Percentiles rank a stretch among this genome's conserved stretches.
Conservation (phyloP, 352 stramenopile species). For the Thalassiosira livingstoniorum region DNA sequence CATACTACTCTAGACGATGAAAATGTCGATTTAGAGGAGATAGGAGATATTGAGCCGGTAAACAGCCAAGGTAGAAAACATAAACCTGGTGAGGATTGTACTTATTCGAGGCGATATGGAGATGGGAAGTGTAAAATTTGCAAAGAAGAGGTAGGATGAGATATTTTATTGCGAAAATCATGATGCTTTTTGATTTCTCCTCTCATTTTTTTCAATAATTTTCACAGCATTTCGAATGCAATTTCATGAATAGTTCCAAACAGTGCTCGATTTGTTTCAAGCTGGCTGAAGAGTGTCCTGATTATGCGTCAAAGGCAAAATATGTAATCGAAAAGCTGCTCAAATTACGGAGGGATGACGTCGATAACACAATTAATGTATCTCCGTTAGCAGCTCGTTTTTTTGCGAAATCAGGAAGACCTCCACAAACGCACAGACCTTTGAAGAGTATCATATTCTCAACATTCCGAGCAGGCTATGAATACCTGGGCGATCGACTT, state of each 20-base stretch:
- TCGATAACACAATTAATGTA: slow-evolving; percentile 38
- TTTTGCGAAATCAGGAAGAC: slow-evolving; percentile 31
- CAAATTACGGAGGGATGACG: slow-evolving; percentile 29
- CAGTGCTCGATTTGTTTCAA: slow-evolving; percentile 71
- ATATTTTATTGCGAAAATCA: too few relatives aligned
- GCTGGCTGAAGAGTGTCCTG: slow-evolving; percentile 63
- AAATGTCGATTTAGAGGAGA: slow-evolving; percentile 7
- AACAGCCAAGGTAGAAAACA: slow-evolving; percentile 6
- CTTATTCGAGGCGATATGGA: slow-evolving; percentile 51
- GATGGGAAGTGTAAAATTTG: slow-evolving; percentile 78
- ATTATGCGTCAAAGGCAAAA: slow-evolving; percentile 67
- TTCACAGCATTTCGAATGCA: slow-evolving; percentile 76
- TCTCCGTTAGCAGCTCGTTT: slow-evolving; percentile 28
- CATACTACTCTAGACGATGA: slow-evolving; percentile 11
- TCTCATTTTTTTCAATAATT: too few relatives aligned
- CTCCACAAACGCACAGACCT: slow-evolving; percentile 31
- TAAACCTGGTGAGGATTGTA: slow-evolving; percentile 66
- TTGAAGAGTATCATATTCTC: slow-evolving; percentile 87
- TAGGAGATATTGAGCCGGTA: not conserved
- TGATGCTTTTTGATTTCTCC: too few relatives aligned
- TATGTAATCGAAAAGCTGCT: slow-evolving; percentile 43
- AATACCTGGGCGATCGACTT: slow-evolving; percentile 81
- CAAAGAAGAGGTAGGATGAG: too few relatives aligned
- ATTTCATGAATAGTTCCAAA: slow-evolving; percentile 54
- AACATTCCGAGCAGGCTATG: slow-evolving; percentile 81